These are phyloP conservation scores for Trypanosoma lewisi DNA, from an alignment of 208 protist species.

Conservation along the genomic window DNA sequence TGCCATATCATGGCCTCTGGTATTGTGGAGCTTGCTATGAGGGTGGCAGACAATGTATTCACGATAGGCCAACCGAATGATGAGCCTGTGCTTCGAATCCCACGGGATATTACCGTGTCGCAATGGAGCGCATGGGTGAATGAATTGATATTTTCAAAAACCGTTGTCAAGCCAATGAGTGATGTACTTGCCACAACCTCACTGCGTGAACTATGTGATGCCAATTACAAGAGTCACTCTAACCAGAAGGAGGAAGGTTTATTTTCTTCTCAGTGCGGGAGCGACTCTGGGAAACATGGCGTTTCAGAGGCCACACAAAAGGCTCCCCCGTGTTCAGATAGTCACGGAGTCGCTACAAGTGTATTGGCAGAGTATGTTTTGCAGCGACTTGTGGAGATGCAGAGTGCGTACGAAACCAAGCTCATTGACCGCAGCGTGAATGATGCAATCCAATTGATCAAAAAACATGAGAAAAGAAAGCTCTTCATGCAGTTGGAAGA, in stretches of 20 bases:
- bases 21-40: slow-evolving; percentile 58
- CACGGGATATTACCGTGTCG: slow-evolving; percentile 64
- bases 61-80: slow-evolving; percentile 28
- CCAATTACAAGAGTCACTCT: slow-evolving; percentile 4
- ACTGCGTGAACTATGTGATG: slow-evolving; percentile 19
- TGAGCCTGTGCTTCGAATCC: slow-evolving; percentile 44
- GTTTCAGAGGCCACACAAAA: neutral
- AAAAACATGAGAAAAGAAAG: slow-evolving; percentile 13
- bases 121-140: slow-evolving; percentile 66
- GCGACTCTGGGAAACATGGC: neutral
- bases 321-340: neutral
- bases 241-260: neutral
- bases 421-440: slow-evolving; percentile 13
- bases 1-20: slow-evolving; percentile 46
- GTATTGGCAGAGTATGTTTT: slow-evolving; percentile 8
- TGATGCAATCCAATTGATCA: slow-evolving; percentile 16
- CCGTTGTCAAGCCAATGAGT: slow-evolving; percentile 11
- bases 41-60: slow-evolving; percentile 75
- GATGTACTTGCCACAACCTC: slow-evolving; percentile 20
- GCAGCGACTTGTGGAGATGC: slow-evolving; percentile 7
- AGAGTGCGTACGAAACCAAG: slow-evolving; percentile 3
- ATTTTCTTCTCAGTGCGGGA: neutral
- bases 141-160: slow-evolving; percentile 43
- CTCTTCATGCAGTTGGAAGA: slow-evolving; percentile 11
- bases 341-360: neutral